Conservation (phyloP, 192 early-diverging fungal species). For the Backusella tuberculispora region DNA sequence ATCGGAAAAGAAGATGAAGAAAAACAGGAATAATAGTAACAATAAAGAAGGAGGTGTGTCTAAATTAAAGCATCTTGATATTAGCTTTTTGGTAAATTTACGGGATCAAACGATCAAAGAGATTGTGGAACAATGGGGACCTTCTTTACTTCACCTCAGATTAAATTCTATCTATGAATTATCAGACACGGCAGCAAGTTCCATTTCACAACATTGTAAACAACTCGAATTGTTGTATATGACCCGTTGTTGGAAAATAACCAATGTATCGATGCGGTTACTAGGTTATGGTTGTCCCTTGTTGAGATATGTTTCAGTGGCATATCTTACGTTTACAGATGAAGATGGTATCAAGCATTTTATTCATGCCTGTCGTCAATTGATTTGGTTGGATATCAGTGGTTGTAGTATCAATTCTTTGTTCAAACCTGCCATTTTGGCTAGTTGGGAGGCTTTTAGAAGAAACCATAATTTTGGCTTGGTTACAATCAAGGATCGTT, state of each 20-base stretch:
- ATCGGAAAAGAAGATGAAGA: neutral
- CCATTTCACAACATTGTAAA: constrained; percentile 14
- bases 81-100: constrained; percentile 10
- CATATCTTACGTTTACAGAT: constrained; percentile 14
- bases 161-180: constrained; percentile 22
- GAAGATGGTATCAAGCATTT: constrained; percentile 15
- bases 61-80: constrained; percentile 15
- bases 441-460: constrained; percentile 1
- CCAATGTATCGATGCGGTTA: neutral
- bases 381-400: constrained; percentile 23
- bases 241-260: constrained; percentile 23
- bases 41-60: neutral
- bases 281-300: neutral
- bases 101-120: neutral
- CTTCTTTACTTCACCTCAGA: constrained; percentile 24
- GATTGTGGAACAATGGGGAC: neutral
- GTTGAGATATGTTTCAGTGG: constrained; percentile 22
- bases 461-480: neutral
- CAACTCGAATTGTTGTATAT: constrained; percentile 20
- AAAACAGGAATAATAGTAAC: neutral
- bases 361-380: neutral
- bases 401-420: constrained; percentile 21
- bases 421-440: constrained; percentile 13
- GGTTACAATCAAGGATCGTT: neutral
- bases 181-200: neutral